Evolutionary conservation across 2,329 filamentous ascomycete genomes (phyloP), one percentile per base, ranked within the genome.

Genomic region (Diaporthe aspalathi): DNA sequence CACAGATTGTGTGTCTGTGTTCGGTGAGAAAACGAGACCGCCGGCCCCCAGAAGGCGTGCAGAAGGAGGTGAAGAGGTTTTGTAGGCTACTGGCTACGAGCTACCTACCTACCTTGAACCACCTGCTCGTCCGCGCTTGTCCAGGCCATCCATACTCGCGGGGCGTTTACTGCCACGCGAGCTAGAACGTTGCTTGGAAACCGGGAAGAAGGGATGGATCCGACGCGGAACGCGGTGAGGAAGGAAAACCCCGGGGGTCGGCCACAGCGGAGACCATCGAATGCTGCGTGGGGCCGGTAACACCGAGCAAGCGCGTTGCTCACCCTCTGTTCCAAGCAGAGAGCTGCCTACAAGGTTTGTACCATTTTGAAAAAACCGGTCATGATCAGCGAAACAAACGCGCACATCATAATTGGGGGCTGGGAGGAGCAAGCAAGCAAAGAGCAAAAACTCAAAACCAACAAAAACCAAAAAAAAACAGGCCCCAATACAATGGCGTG

Each of bases 221-320:
- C 60, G 43, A 49, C 60, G 60, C 43, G 43, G 60, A 49, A 43
- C 14, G 29, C 27, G 27, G 60, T 63, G 60, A 35, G n/a, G 29
- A 22, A 63, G 20, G n/a, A n/a, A n/a, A 35, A 24, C 27, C 43
- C 43, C 60, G 43, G 43, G 60, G 60, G 20, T 63, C 60, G 43
- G 35, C 43, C 43, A 45, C 60, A 20, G 57, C 57, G 57, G 57
- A 47, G 57, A 63, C 60, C 5, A 35, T 32, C 35, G 60, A 63
- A 29, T 38, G 27, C 43, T 63, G 60, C 60, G 60, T 63, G 60
- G 60, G 60, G 43, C 60, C 60, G 60, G 60, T 63, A 47, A 63
- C 60, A 49, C 60, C 60, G 60, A 63, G 60, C 22, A 8, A 50
- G 49, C 35, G 35, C 35, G n/a, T n/a, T n/a, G n/a, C 11, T 38